Conservation (phyloP, 2,329 filamentous ascomycete species). For the Drechslerella dactyloides region DNA sequence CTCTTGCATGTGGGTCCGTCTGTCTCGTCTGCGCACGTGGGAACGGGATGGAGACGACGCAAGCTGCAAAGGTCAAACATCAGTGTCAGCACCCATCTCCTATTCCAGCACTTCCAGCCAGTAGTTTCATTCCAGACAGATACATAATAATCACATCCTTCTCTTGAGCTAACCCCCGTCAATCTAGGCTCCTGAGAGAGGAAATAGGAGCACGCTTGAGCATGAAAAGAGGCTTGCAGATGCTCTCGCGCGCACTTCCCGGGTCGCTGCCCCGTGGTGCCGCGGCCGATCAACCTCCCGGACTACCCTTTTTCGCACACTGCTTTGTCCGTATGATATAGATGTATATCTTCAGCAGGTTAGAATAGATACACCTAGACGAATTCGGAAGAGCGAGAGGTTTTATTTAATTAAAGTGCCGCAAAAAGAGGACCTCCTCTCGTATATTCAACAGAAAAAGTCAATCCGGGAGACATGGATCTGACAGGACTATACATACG, state of each 20-base stretch:
- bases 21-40: neutral
- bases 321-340: neutral
- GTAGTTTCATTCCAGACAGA: neutral
- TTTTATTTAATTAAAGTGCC: too few relatives aligned
- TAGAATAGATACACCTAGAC: too few relatives aligned
- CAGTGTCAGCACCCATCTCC: neutral
- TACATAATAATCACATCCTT: too few relatives aligned
- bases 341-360: constrained; percentile 4
- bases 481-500: constrained; percentile 26
- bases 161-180: neutral
- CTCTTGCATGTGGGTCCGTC: neutral
- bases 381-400: too few relatives aligned
- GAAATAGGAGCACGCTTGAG: neutral
- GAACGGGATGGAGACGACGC: too few relatives aligned
- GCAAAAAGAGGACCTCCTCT: too few relatives aligned
- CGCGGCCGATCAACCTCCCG: constrained; percentile 19
- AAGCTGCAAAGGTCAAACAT: too few relatives aligned
- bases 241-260: constrained; percentile 18
- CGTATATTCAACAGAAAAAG: neutral
- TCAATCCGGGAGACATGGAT: constrained; percentile 27
- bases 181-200: neutral
- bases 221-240: neutral
- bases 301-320: neutral
- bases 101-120: neutral
- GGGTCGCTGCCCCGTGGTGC: constrained; percentile 21